Percentiles rank a stretch among this genome's conserved stretches.
Conservation (phyloP, 2,329 filamentous ascomycete genomes). For the Fusarium poae region DNA sequence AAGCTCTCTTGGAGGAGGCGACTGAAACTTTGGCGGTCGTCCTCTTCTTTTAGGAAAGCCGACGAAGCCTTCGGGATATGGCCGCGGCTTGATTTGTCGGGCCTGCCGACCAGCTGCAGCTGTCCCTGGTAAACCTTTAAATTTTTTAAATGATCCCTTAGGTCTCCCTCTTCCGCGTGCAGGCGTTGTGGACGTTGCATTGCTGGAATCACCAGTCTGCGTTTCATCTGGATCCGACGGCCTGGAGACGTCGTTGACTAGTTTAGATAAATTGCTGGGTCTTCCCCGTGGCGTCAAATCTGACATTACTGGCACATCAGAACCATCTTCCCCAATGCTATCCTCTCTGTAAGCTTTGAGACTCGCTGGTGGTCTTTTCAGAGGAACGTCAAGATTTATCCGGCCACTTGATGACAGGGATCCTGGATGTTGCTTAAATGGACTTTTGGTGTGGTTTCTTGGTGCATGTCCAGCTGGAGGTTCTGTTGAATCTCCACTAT, state of each 20-base stretch:
- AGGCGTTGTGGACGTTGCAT: constrained; percentile 13
- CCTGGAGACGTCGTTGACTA: constrained; percentile 1
- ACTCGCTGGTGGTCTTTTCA: constrained; percentile 33
- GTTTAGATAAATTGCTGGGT: constrained; percentile 19
- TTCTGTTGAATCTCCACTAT: constrained; percentile 42
- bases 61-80: constrained; percentile 40
- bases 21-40: constrained; percentile 57
- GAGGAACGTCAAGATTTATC: constrained; percentile 39
- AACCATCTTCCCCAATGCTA: constrained; percentile 13
- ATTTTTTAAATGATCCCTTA: constrained; percentile 58
- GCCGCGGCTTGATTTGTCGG: constrained; percentile 49
- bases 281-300: constrained; percentile 39
- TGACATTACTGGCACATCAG: constrained; percentile 33
- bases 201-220: constrained; percentile 15
- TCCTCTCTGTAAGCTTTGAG: constrained; percentile 9
- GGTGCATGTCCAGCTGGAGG: constrained; percentile 31
- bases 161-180: constrained; percentile 58
- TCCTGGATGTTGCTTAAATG: constrained; percentile 11
- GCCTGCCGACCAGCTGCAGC: constrained; percentile 41
- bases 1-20: constrained; percentile 56
- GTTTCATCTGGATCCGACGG: constrained; percentile 8
- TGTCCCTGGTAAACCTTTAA: constrained; percentile 40
- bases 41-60: constrained; percentile 57
- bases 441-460: constrained; percentile 25
- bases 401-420: constrained; percentile 7